phyloP scores from a whole-genome alignment of 2,329 filamentous ascomycete species.

The Waltergamsia citrina region DNA sequence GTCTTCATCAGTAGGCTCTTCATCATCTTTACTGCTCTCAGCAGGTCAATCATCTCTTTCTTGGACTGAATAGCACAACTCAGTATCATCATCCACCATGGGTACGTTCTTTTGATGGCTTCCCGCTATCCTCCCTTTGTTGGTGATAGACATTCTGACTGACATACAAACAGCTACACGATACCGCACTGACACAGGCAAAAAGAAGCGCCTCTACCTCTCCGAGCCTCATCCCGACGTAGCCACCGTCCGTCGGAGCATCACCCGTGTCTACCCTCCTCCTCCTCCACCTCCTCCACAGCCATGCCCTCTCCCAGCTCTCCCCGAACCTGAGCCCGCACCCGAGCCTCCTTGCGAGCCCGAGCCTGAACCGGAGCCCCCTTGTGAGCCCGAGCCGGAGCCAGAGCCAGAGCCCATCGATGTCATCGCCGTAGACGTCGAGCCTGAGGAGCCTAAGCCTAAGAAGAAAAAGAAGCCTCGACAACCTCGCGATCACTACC shows the following conservation, averaged over 20 bases:
- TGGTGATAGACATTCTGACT: no score
- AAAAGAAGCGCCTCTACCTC: conserved; percentile 33
- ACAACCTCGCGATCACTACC: conserved; percentile 1
- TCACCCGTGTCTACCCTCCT: conserved; percentile 28
- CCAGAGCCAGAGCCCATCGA: conserved; percentile 10
- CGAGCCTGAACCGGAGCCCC: conserved; percentile 8
- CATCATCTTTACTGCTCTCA: no score
- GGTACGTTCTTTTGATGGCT: no score
- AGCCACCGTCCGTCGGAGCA: conserved; percentile 20
- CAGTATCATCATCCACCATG: no score
- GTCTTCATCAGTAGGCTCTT: no score
- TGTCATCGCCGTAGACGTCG: conserved; percentile 27
- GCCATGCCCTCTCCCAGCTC: conserved; percentile 7
- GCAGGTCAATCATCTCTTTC: no score
- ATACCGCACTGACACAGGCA: conserved; percentile 5
- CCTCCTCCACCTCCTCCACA: conserved; percentile 16
- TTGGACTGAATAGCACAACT: no score
- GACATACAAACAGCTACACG: conserved; percentile 1
- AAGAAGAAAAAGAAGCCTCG: conserved; percentile 12
- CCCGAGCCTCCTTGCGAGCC: conserved; percentile 12
- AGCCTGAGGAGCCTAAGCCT: conserved; percentile 15
- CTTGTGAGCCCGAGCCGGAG: conserved; percentile 8
- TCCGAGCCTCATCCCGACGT: conserved; percentile 28
- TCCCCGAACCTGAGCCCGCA: conserved; percentile 9
- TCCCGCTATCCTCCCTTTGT: not conserved